Evolutionary conservation across 2,329 filamentous ascomycete species (phyloP).

Genomic region (Chrysoporthe deuterocubensis): DNA sequence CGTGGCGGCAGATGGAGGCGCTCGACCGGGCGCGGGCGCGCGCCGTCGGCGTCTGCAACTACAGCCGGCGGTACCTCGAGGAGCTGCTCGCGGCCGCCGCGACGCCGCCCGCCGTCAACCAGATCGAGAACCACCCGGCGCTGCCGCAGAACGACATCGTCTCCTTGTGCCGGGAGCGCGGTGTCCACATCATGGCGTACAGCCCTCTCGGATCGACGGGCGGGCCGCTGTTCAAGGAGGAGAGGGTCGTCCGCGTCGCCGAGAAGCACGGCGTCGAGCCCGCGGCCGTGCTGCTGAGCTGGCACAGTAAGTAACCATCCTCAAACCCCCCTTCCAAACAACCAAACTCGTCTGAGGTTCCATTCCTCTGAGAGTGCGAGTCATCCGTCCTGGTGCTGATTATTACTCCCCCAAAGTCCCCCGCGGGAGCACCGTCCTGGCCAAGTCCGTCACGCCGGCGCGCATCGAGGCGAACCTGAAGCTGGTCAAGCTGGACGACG

Average conservation of each 20-base stretch:
- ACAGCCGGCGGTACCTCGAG: conserved; percentile 60
- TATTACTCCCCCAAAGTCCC: conserved; percentile 52
- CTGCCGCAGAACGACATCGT: conserved; percentile 75
- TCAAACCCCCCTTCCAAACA: too few relatives aligned
- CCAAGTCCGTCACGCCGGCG: conserved; percentile 71
- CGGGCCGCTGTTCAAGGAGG: conserved; percentile 66
- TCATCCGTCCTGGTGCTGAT: too few relatives aligned
- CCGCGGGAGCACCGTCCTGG: conserved; percentile 70
- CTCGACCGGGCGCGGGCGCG: conserved; percentile 61
- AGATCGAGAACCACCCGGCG: conserved; percentile 75
- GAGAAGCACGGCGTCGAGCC: conserved; percentile 65
- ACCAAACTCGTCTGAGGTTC: too few relatives aligned
- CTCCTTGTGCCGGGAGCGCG: conserved; percentile 68
- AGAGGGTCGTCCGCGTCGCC: conserved; percentile 65
- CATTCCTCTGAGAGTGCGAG: too few relatives aligned
- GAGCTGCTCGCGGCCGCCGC: conserved; percentile 54
- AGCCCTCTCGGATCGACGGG: conserved; percentile 68
- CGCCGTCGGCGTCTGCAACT: conserved; percentile 62
- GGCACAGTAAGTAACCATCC: conserved; percentile 72
- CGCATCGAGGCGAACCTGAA: conserved; percentile 73
- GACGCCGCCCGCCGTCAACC: conserved; percentile 66
- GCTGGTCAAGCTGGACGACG: conserved; percentile 65
- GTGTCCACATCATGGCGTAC: conserved; percentile 75
- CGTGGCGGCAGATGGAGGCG: conserved; percentile 77
- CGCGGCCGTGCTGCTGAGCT: conserved; percentile 70